phyloP scores from a whole-genome alignment of 139 green algal genomes.

The Eudorina sp. region DNA sequence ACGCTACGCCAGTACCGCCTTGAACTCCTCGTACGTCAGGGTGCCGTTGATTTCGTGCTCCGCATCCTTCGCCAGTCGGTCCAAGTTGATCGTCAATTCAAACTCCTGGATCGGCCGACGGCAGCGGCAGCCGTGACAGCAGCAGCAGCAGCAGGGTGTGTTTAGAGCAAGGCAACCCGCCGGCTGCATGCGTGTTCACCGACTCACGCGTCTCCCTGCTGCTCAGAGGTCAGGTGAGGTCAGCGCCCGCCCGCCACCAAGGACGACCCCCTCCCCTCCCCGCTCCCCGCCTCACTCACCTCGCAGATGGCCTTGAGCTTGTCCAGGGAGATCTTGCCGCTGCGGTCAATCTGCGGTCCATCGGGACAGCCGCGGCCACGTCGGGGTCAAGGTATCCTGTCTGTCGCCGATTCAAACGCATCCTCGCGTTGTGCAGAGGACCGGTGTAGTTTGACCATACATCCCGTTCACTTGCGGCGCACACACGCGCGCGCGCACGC shows the following conservation, averaged over 20 bases:
- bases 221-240: no score
- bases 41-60: conserved; percentile 74
- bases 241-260: background rate
- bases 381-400: no score
- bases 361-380: no score
- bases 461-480: no score
- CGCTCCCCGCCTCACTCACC: conserved; percentile 45
- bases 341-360: conserved; percentile 74
- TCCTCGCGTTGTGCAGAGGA: no score
- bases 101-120: conserved; percentile 71
- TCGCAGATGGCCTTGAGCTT: conserved; percentile 79
- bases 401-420: no score
- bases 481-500: no score
- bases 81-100: conserved; percentile 84
- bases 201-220: no score
- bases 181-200: no score
- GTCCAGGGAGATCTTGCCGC: conserved; percentile 74
- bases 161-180: no score
- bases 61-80: conserved; percentile 75
- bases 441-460: no score
- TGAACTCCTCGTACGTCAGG: conserved; percentile 84
- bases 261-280: background rate
- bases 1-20: conserved; percentile 65
- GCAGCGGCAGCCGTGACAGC: background rate
- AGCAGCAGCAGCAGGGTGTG: no score